These are phyloP conservation scores for Antitrichia curtipendula DNA, from an alignment of 225 moss, liverwort and hornwort genomes.

Conservation along the genomic window DNA sequence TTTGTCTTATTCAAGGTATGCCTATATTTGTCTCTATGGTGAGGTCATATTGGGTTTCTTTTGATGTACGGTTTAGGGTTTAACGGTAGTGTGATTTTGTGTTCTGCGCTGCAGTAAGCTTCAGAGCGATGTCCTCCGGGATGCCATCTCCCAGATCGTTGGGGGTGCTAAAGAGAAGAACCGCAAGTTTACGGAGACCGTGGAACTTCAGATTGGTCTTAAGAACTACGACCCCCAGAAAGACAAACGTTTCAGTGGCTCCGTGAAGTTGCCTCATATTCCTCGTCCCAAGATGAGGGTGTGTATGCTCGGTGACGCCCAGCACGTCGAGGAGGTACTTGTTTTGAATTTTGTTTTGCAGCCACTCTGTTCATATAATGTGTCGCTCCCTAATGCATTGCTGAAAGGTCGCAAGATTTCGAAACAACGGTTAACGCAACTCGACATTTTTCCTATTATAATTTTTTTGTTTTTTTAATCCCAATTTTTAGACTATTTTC, in stretches of 20 bases:
- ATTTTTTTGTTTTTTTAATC: too few species aligned
- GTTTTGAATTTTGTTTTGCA: not conserved
- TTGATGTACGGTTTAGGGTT: not conserved
- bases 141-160: slow-evolving; percentile 41
- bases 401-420: too few species aligned
- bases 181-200: slow-evolving; percentile 66
- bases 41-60: not conserved
- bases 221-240: slow-evolving; percentile 94
- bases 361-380: too few species aligned
- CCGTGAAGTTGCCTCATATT: slow-evolving; percentile 66
- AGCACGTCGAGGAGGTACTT: slow-evolving; percentile 70
- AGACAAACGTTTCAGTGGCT: slow-evolving; percentile 87
- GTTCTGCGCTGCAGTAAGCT: slow-evolving; percentile 49
- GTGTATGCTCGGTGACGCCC: slow-evolving; percentile 78
- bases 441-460: too few species aligned
- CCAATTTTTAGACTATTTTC: too few species aligned
- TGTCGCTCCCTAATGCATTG: not conserved
- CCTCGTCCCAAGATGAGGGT: slow-evolving; percentile 85
- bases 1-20: slow-evolving; percentile 5
- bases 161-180: slow-evolving; percentile 59
- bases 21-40: not conserved
- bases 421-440: too few species aligned
- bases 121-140: slow-evolving; percentile 68
- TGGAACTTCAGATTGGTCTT: slow-evolving; percentile 81
- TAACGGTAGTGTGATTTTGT: not conserved